Conservation (phyloP, 2,329 filamentous ascomycete genomes). For the Arthrobotrys musiformis region DNA sequence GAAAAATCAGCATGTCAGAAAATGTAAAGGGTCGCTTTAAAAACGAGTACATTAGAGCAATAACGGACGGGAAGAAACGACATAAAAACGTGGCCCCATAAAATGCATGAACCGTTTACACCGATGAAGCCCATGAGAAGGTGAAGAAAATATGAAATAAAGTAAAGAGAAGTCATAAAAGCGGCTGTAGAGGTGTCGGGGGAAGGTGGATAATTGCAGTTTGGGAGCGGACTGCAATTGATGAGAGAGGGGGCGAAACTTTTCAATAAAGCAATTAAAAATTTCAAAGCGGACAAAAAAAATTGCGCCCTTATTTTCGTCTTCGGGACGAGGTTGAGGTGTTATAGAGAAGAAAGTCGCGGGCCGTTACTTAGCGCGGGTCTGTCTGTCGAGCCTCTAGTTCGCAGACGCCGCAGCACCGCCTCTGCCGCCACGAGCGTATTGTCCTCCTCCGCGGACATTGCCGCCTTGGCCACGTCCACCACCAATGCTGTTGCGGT, state of each 20-base stretch:
- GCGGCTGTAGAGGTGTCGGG: not conserved
- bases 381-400: slow-evolving; percentile 32
- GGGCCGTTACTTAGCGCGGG: not conserved
- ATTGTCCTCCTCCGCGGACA: slow-evolving; percentile 45
- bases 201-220: not conserved
- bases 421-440: slow-evolving; percentile 32
- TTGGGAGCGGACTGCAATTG: not conserved
- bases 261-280: slow-evolving; percentile 2
- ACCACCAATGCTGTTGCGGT: slow-evolving; percentile 44
- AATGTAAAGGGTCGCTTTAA: slow-evolving; percentile 43
- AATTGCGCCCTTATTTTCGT: not conserved
- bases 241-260: not conserved
- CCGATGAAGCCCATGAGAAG: slow-evolving; percentile 36
- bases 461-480: slow-evolving; percentile 54
- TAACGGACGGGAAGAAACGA: slow-evolving; percentile 24
- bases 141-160: slow-evolving; percentile 31
- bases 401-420: slow-evolving; percentile 41
- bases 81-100: slow-evolving; percentile 40
- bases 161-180: not conserved
- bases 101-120: slow-evolving; percentile 53
- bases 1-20: slow-evolving; percentile 56
- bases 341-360: not conserved
- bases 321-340: not conserved
- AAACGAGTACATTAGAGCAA: slow-evolving; percentile 43
- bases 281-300: slow-evolving; percentile 2